Percentiles rank a stretch among this genome's conserved stretches.
Conservation (phyloP, 164 flowering plant genomes). For the Protea cynaroides region DNA sequence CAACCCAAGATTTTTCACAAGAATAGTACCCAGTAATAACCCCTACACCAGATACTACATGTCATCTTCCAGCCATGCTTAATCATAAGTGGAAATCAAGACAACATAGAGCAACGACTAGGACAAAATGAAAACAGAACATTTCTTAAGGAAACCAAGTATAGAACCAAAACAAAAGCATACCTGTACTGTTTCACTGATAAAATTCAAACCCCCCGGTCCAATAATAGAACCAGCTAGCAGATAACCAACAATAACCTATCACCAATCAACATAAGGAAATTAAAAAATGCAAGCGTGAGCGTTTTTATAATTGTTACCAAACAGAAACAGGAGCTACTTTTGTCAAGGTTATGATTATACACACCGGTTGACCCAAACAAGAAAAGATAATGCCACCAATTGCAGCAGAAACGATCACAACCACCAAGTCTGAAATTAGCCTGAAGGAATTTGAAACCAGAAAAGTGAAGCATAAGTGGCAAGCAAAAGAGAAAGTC, state of each 20-base stretch:
- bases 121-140: too few species aligned
- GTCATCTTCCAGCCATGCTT: too few species aligned
- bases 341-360: not conserved
- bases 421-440: conserved; percentile 90
- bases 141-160: too few species aligned
- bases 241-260: conserved; percentile 91
- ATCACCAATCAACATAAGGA: conserved; percentile 12
- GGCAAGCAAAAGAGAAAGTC: not conserved
- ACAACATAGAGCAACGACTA: too few species aligned
- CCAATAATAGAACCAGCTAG: conserved; percentile 93
- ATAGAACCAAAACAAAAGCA: not conserved
- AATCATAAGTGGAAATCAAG: too few species aligned
- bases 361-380: conserved; percentile 92
- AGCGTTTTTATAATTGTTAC: not conserved
- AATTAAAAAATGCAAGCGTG: too few species aligned
- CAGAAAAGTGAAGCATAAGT: conserved; percentile 4
- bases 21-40: too few species aligned
- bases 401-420: conserved; percentile 92
- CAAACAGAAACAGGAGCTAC: conserved; percentile 4
- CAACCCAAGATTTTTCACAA: too few species aligned
- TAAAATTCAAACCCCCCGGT: conserved; percentile 87
- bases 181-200: conserved; percentile 96
- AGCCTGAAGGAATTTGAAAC: conserved; percentile 43
- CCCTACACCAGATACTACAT: too few species aligned
- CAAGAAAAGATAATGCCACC: conserved; percentile 92